phyloP scores from a whole-genome alignment of 2,329 filamentous ascomycete species.

The Botrytis galanthina region DNA sequence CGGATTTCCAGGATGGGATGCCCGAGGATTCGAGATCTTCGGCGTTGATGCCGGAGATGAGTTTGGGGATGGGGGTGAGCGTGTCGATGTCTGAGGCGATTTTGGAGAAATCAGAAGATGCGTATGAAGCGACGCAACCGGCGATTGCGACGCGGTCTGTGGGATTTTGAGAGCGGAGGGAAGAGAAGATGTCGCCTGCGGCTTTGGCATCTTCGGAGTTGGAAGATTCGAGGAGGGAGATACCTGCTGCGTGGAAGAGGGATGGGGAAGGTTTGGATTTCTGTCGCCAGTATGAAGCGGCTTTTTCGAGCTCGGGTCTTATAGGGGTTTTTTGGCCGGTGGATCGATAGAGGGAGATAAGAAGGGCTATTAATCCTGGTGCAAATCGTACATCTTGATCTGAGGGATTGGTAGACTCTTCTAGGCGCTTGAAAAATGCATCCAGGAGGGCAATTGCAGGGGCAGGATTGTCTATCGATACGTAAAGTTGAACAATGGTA shows the following conservation, averaged over 20 bases:
- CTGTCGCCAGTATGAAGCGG: conserved; percentile 76
- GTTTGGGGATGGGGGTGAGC: conserved; percentile 60
- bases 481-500: conserved; percentile 78
- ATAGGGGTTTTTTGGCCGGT: conserved; percentile 72
- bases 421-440: conserved; percentile 69
- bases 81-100: conserved; percentile 53
- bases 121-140: conserved; percentile 82
- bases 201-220: conserved; percentile 63
- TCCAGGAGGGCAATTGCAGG: conserved; percentile 76
- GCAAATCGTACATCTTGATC: conserved; percentile 73
- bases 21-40: conserved; percentile 64
- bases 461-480: conserved; percentile 66
- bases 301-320: conserved; percentile 71
- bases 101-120: conserved; percentile 57
- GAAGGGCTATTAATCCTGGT: conserved; percentile 78
- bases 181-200: conserved; percentile 76
- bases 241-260: conserved; percentile 78
- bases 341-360: conserved; percentile 73
- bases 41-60: conserved; percentile 61
- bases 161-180: conserved; percentile 64
- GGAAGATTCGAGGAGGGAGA: conserved; percentile 74
- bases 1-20: conserved; percentile 49
- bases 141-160: conserved; percentile 69
- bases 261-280: conserved; percentile 59
- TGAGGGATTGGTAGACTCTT: conserved; percentile 54